Base-by-base conservation (phyloP, 2,329 filamentous ascomycete species). In the Aspergillus novofumigatus region DNA sequence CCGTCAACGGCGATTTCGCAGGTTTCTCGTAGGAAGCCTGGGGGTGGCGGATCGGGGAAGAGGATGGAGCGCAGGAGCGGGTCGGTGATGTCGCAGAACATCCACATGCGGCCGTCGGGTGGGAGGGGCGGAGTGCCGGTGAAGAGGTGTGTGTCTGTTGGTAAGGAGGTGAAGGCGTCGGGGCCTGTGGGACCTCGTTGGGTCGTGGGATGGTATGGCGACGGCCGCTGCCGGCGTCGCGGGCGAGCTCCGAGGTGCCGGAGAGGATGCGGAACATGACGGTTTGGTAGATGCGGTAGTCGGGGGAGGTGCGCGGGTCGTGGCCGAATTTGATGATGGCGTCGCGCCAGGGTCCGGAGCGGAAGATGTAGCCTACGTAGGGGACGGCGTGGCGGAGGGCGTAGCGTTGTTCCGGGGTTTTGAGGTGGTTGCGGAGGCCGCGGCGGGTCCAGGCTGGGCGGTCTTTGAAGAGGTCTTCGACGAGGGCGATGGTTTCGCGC, bases 351-450 rank as follows among this genome's bases (percentile, higher is more conserved):
- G 94, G 92, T 0, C 94, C 94, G 23, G 89, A 91, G 58, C 89
- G 88, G 80, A 97, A 97, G 74, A 92, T 91, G 75, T 96, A 99
- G 8, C 90, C 92, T 4, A 91, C 86, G 66, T 94, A 93, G 61
- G 91, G 89, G 53, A 92, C 83, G 49, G 90, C 90, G 68, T 88
- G 83, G 66, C 91, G 89, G 59, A 96, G 77, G 20, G 78, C 74
- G 53, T 80, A 78, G 26, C 81, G 78, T 57, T 80, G 79, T 51
- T 81, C 77, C 60, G 76, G 74, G 35, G 75, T 74, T 5, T 67
- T 66, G 29, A 97, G 80, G 53, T 83, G 81, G 73, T 96, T 97
- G 65, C 88, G 81, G 14, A 96, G 80, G 2, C 88, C 89, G 21
- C 93, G 86, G 0, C 92, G 85, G 3, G 93, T 97, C 86, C 92